A percentile compares a stretch with the other conserved stretches of the same genome.
Evolutionary conservation across 257 asterid species (phyloP).

Genomic region (Petrea volubilis): DNA sequence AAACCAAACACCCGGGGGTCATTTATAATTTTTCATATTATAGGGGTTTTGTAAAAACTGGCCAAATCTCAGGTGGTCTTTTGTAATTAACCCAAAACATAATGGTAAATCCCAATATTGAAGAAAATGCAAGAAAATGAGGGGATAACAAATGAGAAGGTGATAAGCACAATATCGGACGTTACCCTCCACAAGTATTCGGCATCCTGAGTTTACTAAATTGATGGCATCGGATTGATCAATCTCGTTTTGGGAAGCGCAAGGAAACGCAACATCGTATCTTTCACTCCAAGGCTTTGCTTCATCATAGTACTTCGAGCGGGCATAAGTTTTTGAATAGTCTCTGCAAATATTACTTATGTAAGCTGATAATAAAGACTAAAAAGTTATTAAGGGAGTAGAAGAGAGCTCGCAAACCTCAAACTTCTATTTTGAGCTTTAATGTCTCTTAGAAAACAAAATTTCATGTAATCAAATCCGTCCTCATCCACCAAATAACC

Average conservation of each 20-base stretch:
- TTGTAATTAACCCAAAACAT: too few species aligned
- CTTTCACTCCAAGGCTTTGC: constrained; percentile 97
- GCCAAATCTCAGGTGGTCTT: too few species aligned
- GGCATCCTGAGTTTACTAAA: constrained; percentile 87
- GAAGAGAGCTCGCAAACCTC: constrained; percentile 52
- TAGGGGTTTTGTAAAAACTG: too few species aligned
- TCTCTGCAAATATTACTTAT: constrained; percentile 63
- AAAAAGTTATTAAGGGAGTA: not conserved
- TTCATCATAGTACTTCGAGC: constrained; percentile 91
- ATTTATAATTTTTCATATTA: too few species aligned
- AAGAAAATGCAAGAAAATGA: not conserved
- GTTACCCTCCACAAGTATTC: constrained; percentile 89
- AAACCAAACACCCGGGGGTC: too few species aligned
- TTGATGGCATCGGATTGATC: constrained; percentile 89
- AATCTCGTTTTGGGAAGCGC: constrained; percentile 94
- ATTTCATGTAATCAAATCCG: constrained; percentile 93
- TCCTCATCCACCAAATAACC: constrained; percentile 98
- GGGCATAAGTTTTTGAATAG: constrained; percentile 94
- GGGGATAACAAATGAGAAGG: constrained; percentile 9
- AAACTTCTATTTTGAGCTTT: constrained; percentile 92
- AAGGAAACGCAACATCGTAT: constrained; percentile 93
- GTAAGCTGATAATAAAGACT: constrained; percentile 33
- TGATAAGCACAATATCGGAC: not conserved
- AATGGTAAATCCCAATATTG: not conserved
- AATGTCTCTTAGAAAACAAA: constrained; percentile 81